Conservation (phyloP, 257 asterid genomes). For the Echium plantagineum region DNA sequence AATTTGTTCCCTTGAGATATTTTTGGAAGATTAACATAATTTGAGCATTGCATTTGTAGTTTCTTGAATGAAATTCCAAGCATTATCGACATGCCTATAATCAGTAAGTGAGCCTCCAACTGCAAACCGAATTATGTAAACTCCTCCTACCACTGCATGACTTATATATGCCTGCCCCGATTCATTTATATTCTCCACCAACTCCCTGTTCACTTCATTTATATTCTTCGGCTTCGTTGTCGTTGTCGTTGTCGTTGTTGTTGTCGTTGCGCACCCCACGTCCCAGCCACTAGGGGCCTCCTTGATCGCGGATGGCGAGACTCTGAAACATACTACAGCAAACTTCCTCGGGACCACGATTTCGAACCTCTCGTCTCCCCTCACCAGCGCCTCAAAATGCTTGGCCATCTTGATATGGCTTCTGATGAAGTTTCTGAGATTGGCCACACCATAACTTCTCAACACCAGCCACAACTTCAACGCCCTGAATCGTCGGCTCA, state of each 20-base stretch:
- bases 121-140: constrained; percentile 41
- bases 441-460: constrained; percentile 49
- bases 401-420: constrained; percentile 61
- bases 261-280: no score
- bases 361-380: constrained; percentile 62
- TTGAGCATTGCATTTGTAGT: constrained; percentile 31
- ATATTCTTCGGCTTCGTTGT: no score
- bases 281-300: no score
- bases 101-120: constrained; percentile 58
- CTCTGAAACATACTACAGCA: constrained; percentile 58
- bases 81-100: constrained; percentile 46
- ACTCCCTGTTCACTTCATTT: constrained; percentile 34
- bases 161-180: constrained; percentile 52
- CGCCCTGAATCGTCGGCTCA: constrained; percentile 65
- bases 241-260: no score
- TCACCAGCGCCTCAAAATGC: constrained; percentile 50
- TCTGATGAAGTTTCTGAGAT: constrained; percentile 41
- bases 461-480: constrained; percentile 63
- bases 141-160: constrained; percentile 64
- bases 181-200: constrained; percentile 49
- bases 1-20: no score
- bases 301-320: constrained; percentile 29
- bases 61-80: constrained; percentile 61
- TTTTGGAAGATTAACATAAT: no score
- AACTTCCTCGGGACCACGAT: constrained; percentile 62